phyloP scores from a whole-genome alignment of 495 filamentous ascomycete genomes.

The Xylaria scruposa region DNA sequence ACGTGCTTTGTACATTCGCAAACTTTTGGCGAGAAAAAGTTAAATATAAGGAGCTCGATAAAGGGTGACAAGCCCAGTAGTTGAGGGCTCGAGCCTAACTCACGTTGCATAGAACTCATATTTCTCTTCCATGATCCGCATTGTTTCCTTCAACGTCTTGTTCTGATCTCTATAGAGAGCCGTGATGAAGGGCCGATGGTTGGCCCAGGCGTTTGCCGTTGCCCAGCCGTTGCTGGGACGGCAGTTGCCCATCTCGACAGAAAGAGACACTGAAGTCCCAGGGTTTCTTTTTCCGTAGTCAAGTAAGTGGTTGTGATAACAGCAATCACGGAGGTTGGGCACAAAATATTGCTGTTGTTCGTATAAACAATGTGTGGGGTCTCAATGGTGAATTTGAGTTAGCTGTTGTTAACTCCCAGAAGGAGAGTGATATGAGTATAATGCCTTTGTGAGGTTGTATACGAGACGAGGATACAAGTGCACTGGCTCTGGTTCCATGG shows the following conservation, averaged over 20 bases:
- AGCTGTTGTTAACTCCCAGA: neutral
- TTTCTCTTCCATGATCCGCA: slow-evolving; percentile 47
- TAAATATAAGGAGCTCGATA: neutral
- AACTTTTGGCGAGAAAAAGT: slow-evolving; percentile 31
- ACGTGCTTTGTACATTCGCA: slow-evolving; percentile 53
- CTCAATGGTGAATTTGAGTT: neutral
- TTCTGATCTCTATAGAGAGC: slow-evolving; percentile 48
- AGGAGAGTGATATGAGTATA: slow-evolving; percentile 19
- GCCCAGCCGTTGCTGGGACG: slow-evolving; percentile 37
- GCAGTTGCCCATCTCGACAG: slow-evolving; percentile 29
- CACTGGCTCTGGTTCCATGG: slow-evolving; percentile 9
- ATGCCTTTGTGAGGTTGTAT: slow-evolving; percentile 15
- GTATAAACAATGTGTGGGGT: neutral
- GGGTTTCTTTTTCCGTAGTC: neutral
- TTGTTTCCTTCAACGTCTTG: slow-evolving; percentile 48
- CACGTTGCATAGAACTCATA: slow-evolving; percentile 50
- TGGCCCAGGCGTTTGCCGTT: slow-evolving; percentile 36
- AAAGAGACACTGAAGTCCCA: neutral
- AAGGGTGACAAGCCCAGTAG: neutral
- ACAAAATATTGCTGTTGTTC: slow-evolving; percentile 4
- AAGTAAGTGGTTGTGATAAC: neutral
- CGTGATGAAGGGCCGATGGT: slow-evolving; percentile 34
- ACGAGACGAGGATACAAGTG: slow-evolving; percentile 12
- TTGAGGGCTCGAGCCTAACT: slow-evolving; percentile 19
- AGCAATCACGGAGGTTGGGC: neutral